phyloP scores from a whole-genome alignment of 1,284 basidiomycete genomes.

The Cystobasidiaceae sp. region DNA sequence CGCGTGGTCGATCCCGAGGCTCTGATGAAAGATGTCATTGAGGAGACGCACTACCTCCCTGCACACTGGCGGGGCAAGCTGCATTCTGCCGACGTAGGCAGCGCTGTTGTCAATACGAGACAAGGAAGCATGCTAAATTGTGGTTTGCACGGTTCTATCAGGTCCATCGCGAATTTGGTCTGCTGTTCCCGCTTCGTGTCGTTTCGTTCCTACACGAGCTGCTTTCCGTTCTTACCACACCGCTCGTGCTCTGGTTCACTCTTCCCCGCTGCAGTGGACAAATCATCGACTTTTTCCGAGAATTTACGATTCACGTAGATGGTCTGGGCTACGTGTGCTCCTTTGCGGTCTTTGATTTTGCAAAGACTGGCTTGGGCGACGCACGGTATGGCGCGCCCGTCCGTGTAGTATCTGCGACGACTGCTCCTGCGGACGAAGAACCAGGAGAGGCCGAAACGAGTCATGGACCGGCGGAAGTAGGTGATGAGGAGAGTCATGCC shows the following conservation, averaged over 20 bases:
- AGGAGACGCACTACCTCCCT: slow-evolving; percentile 93
- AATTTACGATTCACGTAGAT: slow-evolving; percentile 94
- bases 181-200: slow-evolving; percentile 82
- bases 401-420: slow-evolving; percentile 23
- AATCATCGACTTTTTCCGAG: slow-evolving; percentile 91
- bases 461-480: slow-evolving; percentile 44
- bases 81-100: slow-evolving; percentile 72
- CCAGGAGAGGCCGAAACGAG: neutral
- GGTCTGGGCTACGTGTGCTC: slow-evolving; percentile 94
- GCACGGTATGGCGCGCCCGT: slow-evolving; percentile 7
- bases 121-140: neutral
- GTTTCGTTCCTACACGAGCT: slow-evolving; percentile 82
- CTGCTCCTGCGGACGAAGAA: neutral
- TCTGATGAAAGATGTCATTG: slow-evolving; percentile 82
- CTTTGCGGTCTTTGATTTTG: slow-evolving; percentile 97
- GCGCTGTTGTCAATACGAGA: neutral
- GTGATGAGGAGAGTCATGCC: neutral
- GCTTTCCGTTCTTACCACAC: slow-evolving; percentile 83
- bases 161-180: slow-evolving; percentile 83
- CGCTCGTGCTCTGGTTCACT: slow-evolving; percentile 87
- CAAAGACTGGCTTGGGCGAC: slow-evolving; percentile 14
- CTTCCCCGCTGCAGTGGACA: slow-evolving; percentile 79
- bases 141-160: slow-evolving; percentile 43
- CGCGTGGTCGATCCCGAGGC: slow-evolving; percentile 87
- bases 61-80: slow-evolving; percentile 81